Evolutionary conservation across 495 filamentous ascomycete species (phyloP), one percentile per base, ranked within the genome.

Genomic region (Xylaria palmicola): DNA sequence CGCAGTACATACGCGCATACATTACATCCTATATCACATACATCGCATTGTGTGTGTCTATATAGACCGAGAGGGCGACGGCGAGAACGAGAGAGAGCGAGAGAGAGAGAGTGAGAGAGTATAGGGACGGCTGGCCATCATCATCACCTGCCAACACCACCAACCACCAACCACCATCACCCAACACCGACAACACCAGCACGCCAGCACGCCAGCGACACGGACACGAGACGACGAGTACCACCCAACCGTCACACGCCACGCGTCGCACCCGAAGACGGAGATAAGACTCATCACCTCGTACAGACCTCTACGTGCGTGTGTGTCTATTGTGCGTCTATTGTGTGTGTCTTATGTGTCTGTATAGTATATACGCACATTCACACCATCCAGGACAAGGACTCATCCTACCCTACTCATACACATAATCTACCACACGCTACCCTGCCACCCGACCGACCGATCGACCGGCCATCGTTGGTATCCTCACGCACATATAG

Each of bases 181-280:
- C 4, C 12, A 40, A 53, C 32, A 30, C 22, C 36, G 8, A 37
- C 43, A n/a, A 32, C 2, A 15, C 29, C 19, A 17, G 19, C 22
- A n/a, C 30, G 12, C 20, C 29, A 0, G 36, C 19, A 22, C 27
- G 36, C 37, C 41, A 19, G 22, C 48, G 34, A 27, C 48, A 12
- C 48, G 17, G 19, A 51, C n/a, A 51, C 32, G 6, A 36, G 6
- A 34, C 17, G 2, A n/a, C 36, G 26, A 34, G 24, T 20, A 17
- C 9, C 37, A 50, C 47, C 57, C 57, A 60, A 60, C 57, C 20
- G 47, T 59, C 56, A 59, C 47, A 47, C 30, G 57, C 57, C 47
- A 52, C 57, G 57, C 57, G 57, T 60, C 56, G 56, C 57, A 43
- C 36, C 37, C 7, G 7, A 59, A 50, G 8, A 40, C 4, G 45